phyloP scores from a whole-genome alignment of 2,329 filamentous ascomycete species.

The Ambrosiella xylebori region DNA sequence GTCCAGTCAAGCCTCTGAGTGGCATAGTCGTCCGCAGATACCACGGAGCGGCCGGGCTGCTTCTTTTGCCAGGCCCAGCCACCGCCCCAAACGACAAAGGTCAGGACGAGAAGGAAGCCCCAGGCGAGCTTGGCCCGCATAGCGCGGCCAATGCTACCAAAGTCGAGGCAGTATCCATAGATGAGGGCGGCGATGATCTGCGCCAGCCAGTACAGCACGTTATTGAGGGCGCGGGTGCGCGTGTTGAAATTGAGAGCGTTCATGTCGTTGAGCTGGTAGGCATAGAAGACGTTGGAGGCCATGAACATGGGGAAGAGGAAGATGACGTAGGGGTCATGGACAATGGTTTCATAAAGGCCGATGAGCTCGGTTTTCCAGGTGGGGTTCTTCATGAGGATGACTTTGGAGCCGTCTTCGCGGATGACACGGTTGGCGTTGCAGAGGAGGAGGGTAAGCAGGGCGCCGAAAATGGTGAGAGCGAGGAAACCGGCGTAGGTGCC shows the following conservation, averaged over 20 bases:
- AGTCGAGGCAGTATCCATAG: conserved; percentile 57
- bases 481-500: conserved; percentile 84
- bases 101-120: conserved; percentile 45
- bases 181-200: conserved; percentile 62
- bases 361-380: conserved; percentile 65
- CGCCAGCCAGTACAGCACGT: conserved; percentile 58
- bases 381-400: conserved; percentile 83
- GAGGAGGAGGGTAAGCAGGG: conserved; percentile 49
- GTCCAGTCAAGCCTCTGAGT: conserved; percentile 42
- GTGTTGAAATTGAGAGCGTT: conserved; percentile 38
- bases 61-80: conserved; percentile 59
- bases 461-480: conserved; percentile 61
- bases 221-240: conserved; percentile 48
- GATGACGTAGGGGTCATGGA: conserved; percentile 53
- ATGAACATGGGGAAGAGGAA: conserved; percentile 47
- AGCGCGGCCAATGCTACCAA: conserved; percentile 39
- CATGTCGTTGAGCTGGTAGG: conserved; percentile 38
- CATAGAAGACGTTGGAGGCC: conserved; percentile 37
- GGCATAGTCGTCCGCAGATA: conserved; percentile 16
- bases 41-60: conserved; percentile 33
- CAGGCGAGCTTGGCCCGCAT: conserved; percentile 50
- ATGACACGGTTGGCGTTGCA: conserved; percentile 55
- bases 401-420: conserved; percentile 58
- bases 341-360: conserved; percentile 58
- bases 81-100: conserved; percentile 66